These are phyloP conservation scores for Xylaria castorea DNA, from an alignment of 495 filamentous ascomycete genomes.

Conservation along the genomic window DNA sequence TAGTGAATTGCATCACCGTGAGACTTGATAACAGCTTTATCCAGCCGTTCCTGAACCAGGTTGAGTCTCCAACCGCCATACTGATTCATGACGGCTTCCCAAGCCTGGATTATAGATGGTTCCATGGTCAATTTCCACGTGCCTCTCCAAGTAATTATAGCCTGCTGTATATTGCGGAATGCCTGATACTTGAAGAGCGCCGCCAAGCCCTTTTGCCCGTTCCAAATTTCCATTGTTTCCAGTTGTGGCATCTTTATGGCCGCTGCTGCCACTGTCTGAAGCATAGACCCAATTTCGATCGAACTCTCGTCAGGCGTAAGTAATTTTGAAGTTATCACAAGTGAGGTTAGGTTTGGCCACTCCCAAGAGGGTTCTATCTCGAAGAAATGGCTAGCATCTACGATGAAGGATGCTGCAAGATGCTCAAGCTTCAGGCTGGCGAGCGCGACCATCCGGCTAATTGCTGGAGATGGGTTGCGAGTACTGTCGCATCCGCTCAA, in stretches of 20 bases:
- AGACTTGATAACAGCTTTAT: conserved; percentile 40
- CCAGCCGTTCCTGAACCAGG: conserved; percentile 40
- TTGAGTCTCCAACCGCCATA: conserved; percentile 30
- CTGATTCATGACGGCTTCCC: conserved; percentile 46
- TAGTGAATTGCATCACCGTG: conserved; percentile 44
- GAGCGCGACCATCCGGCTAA: conserved; percentile 39
- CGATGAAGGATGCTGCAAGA: conserved; percentile 46
- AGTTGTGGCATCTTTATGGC: conserved; percentile 46
- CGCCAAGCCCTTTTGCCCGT: conserved; percentile 45
- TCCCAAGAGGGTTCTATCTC: conserved; percentile 42
- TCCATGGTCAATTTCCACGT: conserved; percentile 46
- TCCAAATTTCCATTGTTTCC: conserved; percentile 52
- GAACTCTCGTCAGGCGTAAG: conserved; percentile 37
- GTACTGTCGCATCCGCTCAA: conserved; percentile 32
- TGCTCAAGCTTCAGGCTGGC: conserved; percentile 46
- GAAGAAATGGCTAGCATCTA: conserved; percentile 48
- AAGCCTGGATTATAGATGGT: conserved; percentile 42
- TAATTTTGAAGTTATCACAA: conserved; percentile 43
- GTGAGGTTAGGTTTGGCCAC: conserved; percentile 45
- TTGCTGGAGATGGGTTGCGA: conserved; percentile 31
- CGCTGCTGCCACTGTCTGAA: conserved; percentile 42
- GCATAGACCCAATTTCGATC: conserved; percentile 40
- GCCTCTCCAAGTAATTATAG: conserved; percentile 45
- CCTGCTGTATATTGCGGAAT: conserved; percentile 30
- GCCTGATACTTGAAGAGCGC: conserved; percentile 46